These are phyloP conservation scores for Parathielavia hyrcaniae DNA, from an alignment of 495 filamentous ascomycete species.

Conservation along the genomic window DNA sequence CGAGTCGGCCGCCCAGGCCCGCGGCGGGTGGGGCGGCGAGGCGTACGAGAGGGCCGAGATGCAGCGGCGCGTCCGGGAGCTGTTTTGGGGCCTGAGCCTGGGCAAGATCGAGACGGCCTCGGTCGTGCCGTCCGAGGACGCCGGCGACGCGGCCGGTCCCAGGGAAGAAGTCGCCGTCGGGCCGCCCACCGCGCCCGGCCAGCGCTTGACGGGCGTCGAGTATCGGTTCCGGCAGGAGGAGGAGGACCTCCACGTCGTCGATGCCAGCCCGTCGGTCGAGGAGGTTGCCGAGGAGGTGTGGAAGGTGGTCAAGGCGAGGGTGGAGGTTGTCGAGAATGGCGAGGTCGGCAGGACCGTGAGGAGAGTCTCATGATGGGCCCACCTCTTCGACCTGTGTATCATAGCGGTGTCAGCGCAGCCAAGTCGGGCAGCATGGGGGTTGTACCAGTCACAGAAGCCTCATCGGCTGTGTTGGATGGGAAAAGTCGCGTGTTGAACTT, in stretches of 20 bases:
- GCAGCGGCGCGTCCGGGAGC: constrained; percentile 69
- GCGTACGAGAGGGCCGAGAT: constrained; percentile 81
- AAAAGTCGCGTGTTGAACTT: neutral
- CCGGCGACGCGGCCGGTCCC: constrained; percentile 15
- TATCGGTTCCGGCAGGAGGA: constrained; percentile 45
- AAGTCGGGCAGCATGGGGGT: neutral
- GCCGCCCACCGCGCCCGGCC: constrained; percentile 10
- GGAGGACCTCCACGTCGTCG: constrained; percentile 50
- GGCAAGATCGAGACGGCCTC: constrained; percentile 35
- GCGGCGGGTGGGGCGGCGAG: constrained; percentile 83
- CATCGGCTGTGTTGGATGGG: neutral
- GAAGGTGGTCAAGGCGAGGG: constrained; percentile 41
- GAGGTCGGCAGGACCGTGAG: constrained; percentile 42
- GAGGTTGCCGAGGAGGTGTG: constrained; percentile 48
- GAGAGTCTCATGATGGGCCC: constrained; percentile 33
- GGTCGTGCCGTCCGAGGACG: constrained; percentile 4
- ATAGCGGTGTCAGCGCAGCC: neutral
- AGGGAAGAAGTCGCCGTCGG: constrained; percentile 27
- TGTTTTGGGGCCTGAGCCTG: constrained; percentile 57
- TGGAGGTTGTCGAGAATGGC: constrained; percentile 44
- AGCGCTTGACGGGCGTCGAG: constrained; percentile 26
- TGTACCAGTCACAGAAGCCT: neutral
- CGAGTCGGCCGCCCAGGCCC: constrained; percentile 59
- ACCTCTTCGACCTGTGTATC: neutral
- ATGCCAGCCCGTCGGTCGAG: constrained; percentile 47